Conservation (phyloP, 2,329 filamentous ascomycete genomes). For the Aspergillus persii region DNA sequence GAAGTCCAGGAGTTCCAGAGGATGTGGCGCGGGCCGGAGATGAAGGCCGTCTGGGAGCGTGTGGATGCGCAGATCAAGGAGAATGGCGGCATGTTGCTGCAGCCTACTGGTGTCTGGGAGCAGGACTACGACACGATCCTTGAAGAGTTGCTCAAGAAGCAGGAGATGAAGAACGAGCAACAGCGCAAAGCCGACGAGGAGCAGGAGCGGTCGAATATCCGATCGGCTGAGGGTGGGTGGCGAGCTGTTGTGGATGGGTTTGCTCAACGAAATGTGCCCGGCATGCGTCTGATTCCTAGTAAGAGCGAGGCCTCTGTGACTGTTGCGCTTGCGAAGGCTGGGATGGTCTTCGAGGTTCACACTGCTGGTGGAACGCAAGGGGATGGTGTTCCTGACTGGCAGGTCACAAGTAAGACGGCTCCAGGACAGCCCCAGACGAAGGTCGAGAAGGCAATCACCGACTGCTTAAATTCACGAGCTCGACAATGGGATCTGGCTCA, state of each 20-base stretch:
- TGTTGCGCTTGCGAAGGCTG: slow-evolving; percentile 32
- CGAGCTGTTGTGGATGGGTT: slow-evolving; percentile 33
- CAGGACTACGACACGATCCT: slow-evolving; percentile 39
- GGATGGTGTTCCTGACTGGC: slow-evolving; percentile 29
- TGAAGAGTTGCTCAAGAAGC: slow-evolving; percentile 29
- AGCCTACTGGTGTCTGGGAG: slow-evolving; percentile 40
- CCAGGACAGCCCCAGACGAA: slow-evolving; percentile 28
- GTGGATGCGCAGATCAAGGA: slow-evolving; percentile 37
- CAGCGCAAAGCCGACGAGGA: slow-evolving; percentile 27
- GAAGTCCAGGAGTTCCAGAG: slow-evolving; percentile 40
- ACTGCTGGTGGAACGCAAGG: slow-evolving; percentile 19
- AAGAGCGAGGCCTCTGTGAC: slow-evolving; percentile 24
- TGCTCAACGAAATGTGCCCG: slow-evolving; percentile 23
- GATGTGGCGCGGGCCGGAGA: slow-evolving; percentile 41
- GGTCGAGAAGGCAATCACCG: slow-evolving; percentile 33
- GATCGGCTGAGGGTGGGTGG: slow-evolving; percentile 33
- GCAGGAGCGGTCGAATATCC: slow-evolving; percentile 26
- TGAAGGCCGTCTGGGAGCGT: slow-evolving; percentile 39
- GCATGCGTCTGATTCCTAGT: slow-evolving; percentile 27
- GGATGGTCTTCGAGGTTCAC: slow-evolving; percentile 35
- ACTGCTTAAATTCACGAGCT: slow-evolving; percentile 34
- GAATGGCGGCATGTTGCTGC: slow-evolving; percentile 36
- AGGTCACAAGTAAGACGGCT: slow-evolving; percentile 28
- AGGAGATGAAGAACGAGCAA: slow-evolving; percentile 27
- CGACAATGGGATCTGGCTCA: slow-evolving; percentile 42